phyloP scores from a whole-genome alignment of 768 basidiomycete species.

The Mycena pura region DNA sequence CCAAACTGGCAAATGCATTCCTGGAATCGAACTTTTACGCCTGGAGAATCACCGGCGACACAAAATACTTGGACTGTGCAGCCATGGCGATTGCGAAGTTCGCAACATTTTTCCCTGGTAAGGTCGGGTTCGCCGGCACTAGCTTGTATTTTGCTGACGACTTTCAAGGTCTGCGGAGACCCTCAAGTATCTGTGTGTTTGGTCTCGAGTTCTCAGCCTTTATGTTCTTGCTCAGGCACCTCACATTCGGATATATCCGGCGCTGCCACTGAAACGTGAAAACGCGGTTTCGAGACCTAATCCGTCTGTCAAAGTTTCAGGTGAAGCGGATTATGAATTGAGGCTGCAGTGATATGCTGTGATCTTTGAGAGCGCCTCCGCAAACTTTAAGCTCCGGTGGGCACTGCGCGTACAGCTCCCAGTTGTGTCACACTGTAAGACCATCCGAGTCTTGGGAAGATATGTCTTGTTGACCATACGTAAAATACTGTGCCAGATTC shows the following conservation, averaged over 20 bases:
- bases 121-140: slow-evolving; percentile 62
- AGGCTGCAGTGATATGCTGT: too few relatives aligned
- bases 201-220: background rate
- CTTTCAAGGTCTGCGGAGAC: slow-evolving; percentile 85
- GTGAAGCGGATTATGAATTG: too few relatives aligned
- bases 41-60: slow-evolving; percentile 73
- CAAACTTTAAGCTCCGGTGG: too few relatives aligned
- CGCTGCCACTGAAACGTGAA: slow-evolving; percentile 53
- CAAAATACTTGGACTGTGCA: slow-evolving; percentile 72
- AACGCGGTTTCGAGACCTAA: too few relatives aligned
- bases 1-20: slow-evolving; percentile 43
- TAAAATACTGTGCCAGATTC: too few relatives aligned
- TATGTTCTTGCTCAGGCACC: background rate
- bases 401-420: too few relatives aligned
- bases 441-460: too few relatives aligned
- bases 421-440: too few relatives aligned
- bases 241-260: slow-evolving; percentile 49
- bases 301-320: too few relatives aligned
- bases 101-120: slow-evolving; percentile 53
- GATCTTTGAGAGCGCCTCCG: too few relatives aligned
- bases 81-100: slow-evolving; percentile 64
- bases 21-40: slow-evolving; percentile 85
- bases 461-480: too few relatives aligned
- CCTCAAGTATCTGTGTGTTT: slow-evolving; percentile 51
- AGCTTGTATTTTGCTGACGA: too few relatives aligned